phyloP scores from a whole-genome alignment of 345 rosid species.

The Gossypium stocksii region DNA sequence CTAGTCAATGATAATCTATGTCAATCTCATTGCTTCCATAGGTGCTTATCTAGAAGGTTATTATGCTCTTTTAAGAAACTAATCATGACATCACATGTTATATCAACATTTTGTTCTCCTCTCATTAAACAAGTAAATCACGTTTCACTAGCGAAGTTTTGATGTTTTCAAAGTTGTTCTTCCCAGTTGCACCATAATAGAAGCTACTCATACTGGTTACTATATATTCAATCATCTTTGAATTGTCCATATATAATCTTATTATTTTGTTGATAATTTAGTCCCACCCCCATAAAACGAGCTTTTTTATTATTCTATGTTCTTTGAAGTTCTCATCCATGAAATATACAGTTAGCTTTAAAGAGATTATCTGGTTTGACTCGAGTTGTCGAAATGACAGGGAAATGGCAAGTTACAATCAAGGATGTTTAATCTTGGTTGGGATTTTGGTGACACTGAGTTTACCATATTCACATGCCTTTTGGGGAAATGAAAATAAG shows the following conservation, averaged over 20 bases:
- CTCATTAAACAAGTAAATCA: not conserved
- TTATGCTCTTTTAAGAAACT: not conserved
- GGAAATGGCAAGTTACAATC: conserved; percentile 21
- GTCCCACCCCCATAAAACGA: not conserved
- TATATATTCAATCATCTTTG: not conserved
- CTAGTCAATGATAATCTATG: too few relatives aligned
- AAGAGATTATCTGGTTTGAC: not conserved
- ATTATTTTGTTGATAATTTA: not conserved
- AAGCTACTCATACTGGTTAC: not conserved
- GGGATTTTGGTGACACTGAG: conserved; percentile 23
- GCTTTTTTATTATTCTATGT: not conserved
- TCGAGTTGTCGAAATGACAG: conserved; percentile 19
- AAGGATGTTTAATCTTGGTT: conserved; percentile 20
- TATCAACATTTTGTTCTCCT: too few relatives aligned
- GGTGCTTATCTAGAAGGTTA: too few relatives aligned
- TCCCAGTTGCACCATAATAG: too few relatives aligned
- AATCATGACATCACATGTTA: too few relatives aligned
- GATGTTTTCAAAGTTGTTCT: too few relatives aligned
- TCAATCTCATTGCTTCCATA: too few relatives aligned
- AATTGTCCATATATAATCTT: not conserved
- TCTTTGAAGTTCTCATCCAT: not conserved
- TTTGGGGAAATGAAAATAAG: conserved; percentile 20
- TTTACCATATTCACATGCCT: conserved; percentile 19
- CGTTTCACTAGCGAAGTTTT: not conserved
- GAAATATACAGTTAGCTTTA: not conserved